A percentile compares a stretch with the other conserved stretches of the same genome.
phyloP scores from a whole-genome alignment of 2,329 filamentous ascomycete genomes.

The Trichoderma atrobrunneum region DNA sequence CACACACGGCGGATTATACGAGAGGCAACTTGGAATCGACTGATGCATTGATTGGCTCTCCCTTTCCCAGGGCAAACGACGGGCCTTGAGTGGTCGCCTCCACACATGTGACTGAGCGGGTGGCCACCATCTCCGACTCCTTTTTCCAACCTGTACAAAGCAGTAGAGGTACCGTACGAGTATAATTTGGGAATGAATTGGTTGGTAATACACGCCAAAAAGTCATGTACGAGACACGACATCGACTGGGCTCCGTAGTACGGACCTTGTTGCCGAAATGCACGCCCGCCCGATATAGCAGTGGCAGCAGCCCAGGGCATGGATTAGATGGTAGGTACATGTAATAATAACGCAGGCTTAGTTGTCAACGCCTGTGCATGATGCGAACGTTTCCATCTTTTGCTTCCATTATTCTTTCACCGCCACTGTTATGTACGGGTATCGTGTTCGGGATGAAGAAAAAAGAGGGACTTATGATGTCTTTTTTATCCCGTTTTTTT shows the following conservation, averaged over 20 bases:
- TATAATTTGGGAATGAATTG: neutral
- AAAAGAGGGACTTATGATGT: neutral
- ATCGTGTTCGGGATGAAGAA: neutral
- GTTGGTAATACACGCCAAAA: neutral
- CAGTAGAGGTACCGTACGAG: neutral
- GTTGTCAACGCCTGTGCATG: slow-evolving; percentile 15
- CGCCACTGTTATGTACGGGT: neutral
- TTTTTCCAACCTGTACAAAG: neutral
- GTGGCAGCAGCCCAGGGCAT: neutral
- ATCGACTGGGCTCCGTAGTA: neutral
- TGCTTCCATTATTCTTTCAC: neutral
- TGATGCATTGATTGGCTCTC: slow-evolving; percentile 15
- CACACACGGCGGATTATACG: neutral
- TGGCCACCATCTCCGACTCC: neutral
- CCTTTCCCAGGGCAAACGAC: slow-evolving; percentile 5
- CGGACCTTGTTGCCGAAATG: slow-evolving; percentile 1
- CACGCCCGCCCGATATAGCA: neutral
- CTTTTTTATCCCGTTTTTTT: neutral
- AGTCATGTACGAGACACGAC: neutral
- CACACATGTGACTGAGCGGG: neutral
- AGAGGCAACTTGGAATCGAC: neutral
- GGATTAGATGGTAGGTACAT: neutral
- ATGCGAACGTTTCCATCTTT: slow-evolving; percentile 1
- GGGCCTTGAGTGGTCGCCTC: neutral
- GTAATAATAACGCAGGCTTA: neutral